Conservation (phyloP, 495 filamentous ascomycete species). For the Xeromyces bisporus region DNA sequence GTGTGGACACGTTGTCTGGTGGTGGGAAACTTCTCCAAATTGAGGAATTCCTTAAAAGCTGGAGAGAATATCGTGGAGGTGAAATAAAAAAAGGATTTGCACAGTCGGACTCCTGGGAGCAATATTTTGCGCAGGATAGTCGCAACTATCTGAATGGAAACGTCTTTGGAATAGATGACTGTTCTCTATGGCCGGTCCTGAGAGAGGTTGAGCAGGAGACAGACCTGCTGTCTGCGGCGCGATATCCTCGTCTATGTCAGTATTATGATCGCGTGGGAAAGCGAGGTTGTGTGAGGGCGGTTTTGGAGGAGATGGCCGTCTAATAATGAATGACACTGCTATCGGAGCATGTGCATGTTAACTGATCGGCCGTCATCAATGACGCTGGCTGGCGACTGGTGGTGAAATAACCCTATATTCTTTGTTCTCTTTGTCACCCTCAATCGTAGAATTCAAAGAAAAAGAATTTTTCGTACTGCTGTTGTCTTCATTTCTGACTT, state of each 20-base stretch:
- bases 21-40: conserved; percentile 17
- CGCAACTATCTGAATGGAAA: conserved; percentile 40
- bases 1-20: conserved; percentile 16
- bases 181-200: conserved; percentile 54
- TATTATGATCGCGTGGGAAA: conserved; percentile 37
- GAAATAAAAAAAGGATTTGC: conserved; percentile 7
- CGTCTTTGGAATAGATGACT: conserved; percentile 46
- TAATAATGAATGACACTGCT: no score
- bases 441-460: no score
- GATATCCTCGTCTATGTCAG: conserved; percentile 27
- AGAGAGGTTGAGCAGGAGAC: conserved; percentile 32
- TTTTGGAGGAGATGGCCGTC: conserved; percentile 22
- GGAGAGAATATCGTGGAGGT: conserved; percentile 12
- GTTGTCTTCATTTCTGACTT: no score
- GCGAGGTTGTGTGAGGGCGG: conserved; percentile 30
- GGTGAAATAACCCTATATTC: no score
- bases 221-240: conserved; percentile 11
- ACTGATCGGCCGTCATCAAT: no score
- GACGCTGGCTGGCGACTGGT: no score
- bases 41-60: conserved; percentile 14
- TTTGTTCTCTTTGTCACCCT: no score
- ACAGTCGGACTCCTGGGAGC: conserved; percentile 32
- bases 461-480: no score
- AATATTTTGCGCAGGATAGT: conserved; percentile 15
- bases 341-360: no score